Base-by-base conservation (phyloP, 164 flowering plant genomes). In the Vitis labrusca region DNA sequence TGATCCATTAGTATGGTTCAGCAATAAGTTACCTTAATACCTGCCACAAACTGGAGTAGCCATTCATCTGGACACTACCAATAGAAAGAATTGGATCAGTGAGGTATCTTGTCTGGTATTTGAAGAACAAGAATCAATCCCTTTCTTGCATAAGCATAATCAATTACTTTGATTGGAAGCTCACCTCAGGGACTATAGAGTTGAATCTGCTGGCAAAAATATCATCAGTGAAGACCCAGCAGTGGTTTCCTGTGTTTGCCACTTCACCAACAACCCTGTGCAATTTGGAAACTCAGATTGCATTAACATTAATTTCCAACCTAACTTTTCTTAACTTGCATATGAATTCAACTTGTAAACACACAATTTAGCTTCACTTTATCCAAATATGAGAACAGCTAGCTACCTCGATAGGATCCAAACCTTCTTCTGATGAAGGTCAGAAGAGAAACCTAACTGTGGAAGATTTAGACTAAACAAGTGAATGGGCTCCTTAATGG, bases 191-290 rank as follows among this genome's bases (percentile, higher is more conserved):
- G 66, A 57, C 56, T 13, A 76, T 54, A 60, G 81, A 78, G 72
- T 70, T 64, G 37, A 76, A 64, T 61, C 81, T 76, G 37, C 68
- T 66, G 63, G 66, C 47, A 17, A 61, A 71, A 50, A 70, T 67
- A 47, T 64, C 56, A 16, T 83, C 83, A 65, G 65, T 50, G 29
- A 57, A 81, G 66, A 80, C 57, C 98, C 97, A 94, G 57, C 53
- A 65, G 76, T 89, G 81, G 49, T 53, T 81, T 47, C 86, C 92
- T 3, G 79, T 67, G 51, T 54, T 64, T 65, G 96, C 97, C 68
- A 81, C 92, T 79, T 75, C 61, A 55, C 98, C 97, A 55, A 94
- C 87, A 69, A 73, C 49, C 83, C 98, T 94, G 88, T 37, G 15
- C 27, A 27, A 71, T 63, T 23, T 66, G 37, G 56, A 47, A 19